Conservation (phyloP, 176 grass and related monocot species). For the Carex cristatella region DNA sequence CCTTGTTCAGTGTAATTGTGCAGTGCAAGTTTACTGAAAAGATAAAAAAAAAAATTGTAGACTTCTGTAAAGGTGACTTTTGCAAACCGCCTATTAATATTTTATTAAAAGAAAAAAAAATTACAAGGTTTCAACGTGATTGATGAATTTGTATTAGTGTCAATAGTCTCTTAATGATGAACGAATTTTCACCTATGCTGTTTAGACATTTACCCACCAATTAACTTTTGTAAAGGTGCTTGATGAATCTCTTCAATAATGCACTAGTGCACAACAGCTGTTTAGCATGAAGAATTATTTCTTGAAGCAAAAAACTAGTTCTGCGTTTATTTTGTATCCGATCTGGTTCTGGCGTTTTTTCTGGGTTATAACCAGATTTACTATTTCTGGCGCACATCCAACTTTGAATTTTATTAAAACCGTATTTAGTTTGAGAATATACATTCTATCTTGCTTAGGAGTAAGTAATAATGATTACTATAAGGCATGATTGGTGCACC, state of each 20-base stretch:
- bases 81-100: no score
- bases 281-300: background rate
- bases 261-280: background rate
- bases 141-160: background rate
- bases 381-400: background rate
- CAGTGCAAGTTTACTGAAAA: background rate
- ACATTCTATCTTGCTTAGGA: background rate
- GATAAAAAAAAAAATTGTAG: background rate
- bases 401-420: background rate
- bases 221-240: no score
- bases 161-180: background rate
- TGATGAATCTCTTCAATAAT: background rate
- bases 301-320: background rate
- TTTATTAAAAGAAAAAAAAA: no score
- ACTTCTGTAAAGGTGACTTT: background rate
- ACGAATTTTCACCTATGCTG: background rate
- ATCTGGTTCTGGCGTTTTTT: background rate
- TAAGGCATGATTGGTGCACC: background rate
- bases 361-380: background rate
- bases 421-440: background rate
- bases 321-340: background rate
- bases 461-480: background rate
- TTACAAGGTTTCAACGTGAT: no score
- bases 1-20: background rate
- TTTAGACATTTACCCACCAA: background rate